Evolutionary conservation across 1,139 yeast genomes (phyloP).

Genomic region (Geotrichum siamense): DNA sequence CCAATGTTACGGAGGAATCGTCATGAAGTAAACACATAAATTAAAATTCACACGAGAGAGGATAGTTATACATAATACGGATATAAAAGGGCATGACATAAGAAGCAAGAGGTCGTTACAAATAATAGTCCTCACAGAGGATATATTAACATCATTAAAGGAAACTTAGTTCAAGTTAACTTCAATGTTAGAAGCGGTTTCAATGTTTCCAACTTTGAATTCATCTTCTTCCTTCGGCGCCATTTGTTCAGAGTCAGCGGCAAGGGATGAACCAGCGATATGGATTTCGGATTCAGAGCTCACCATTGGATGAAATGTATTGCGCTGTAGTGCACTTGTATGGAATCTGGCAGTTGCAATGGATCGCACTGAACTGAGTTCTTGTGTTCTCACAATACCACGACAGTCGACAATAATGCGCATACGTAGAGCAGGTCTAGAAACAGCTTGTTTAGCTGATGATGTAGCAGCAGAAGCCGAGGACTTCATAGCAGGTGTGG

Average conservation of each 20-base stretch:
- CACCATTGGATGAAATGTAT: background rate
- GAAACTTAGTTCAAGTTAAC: background rate
- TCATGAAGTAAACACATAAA: too few species aligned
- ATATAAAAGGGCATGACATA: too few species aligned
- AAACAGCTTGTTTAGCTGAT: background rate
- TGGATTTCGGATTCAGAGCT: background rate
- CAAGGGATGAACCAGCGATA: background rate
- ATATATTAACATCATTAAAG: too few species aligned
- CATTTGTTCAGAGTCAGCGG: background rate
- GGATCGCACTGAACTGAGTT: slow-evolving; percentile 6
- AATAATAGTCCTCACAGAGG: too few species aligned
- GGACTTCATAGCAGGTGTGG: background rate
- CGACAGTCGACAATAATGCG: slow-evolving; percentile 11
- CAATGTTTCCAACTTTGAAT: slow-evolving; percentile 1
- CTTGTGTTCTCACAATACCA: slow-evolving; percentile 13
- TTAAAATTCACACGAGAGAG: too few species aligned
- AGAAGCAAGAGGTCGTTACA: too few species aligned
- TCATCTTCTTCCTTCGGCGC: background rate
- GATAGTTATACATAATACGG: too few species aligned
- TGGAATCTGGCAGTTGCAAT: background rate
- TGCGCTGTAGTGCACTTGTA: background rate
- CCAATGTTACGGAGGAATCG: too few species aligned
- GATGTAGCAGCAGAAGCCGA: background rate
- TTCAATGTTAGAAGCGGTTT: background rate
- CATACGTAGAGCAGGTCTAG: slow-evolving; percentile 13